Base-by-base conservation (phyloP, 805 yeast genomes). In the Ogataea methylovora region DNA sequence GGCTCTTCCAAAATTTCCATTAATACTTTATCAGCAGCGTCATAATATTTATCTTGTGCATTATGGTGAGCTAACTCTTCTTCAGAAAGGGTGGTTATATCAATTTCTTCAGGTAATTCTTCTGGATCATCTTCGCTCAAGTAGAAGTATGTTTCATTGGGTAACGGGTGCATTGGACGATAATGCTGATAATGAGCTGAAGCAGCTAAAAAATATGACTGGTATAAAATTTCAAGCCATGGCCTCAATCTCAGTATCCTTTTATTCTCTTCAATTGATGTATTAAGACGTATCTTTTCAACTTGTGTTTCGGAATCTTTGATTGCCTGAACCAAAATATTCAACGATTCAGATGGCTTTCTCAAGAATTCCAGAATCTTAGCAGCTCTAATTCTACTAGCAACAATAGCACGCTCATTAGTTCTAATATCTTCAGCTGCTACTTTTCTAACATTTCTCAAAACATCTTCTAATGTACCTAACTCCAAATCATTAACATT, bases 181-280 rank as follows among this genome's bases (percentile, higher is more conserved):
- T 65, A 63, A 23, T 65, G 50, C 45, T 81, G 88, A 42, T 69
- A 84, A 48, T 81, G 73, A 0, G 83, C 73, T 2, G 87, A 75
- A 0, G 85, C 97, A 18, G 83, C 61, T 41, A 86, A 73, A 49
- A 88, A 90, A 49, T 74, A 81, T 29, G 80, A 69, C 33, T 88
- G 78, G 52, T 92, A 97, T 12, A 84, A 57, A 9, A 76, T 48
- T 33, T 84, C 81, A 22, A 68, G 44, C 75, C 77, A 69, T 11
- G 61, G 49, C 40, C 83, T 57, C 9, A 70, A 4, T 42, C 45
- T 13, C 14, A 30, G 2, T 33, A 21, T 3, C 11, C 32, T 10
- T 32, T 37, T 41, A 42, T 34, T 44, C 29, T 39, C 42, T 3
- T 31, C 25, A 14, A 50, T 35, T 20, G 22, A 7, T 20, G 22